Evolutionary conservation across 345 rosid species (phyloP), one percentile per base, ranked within the genome.

Genomic region (Bruguiera sexangula): DNA sequence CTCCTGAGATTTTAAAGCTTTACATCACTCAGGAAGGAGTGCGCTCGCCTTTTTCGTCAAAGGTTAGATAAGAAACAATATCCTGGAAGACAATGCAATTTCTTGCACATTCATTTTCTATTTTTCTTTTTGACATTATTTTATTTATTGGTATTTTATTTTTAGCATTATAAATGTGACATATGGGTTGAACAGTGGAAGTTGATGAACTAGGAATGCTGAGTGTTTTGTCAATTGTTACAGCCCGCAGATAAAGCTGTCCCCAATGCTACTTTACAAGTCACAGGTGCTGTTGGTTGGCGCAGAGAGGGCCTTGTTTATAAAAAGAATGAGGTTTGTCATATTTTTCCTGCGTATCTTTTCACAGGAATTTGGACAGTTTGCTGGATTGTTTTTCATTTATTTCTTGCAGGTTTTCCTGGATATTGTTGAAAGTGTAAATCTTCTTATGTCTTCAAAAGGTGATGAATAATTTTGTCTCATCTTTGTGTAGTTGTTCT

Each of bases 281-380:
- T 92, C 79, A 95, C 98, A 0, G 99, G 99, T 79, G 97, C 99
- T 66, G 98, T 95, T 77, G 99, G 99, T 66, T 95, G 98, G 98
- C 87, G 98, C 68, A 90, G 99, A 79, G 99, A 92, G 85, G 99
- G 99, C 36, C 99, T 92, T 75, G 80, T 69, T 78, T 92, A 95
- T 76, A 96, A 95, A 77, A 92, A 96, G 85, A 92, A 95, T 79
- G 99, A 95, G 93, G 99, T 89, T 30, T 21, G 18, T 22, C 30
- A 8, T 62, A 16, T 59, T 60, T 53, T 70, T 1, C 62, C 66
- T 36, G 51, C 24, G 60, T 66, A 62, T 66, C 68, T 55, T 30
- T 51, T 65, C 31, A 24, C 9, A 58, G 67, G 30, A 27, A 50
- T 69, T 56, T 66, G 46, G 51, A 11, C 26, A 65, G 62, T 65